These are phyloP conservation scores for Penicillium robsamsonii DNA, from an alignment of 495 filamentous ascomycete species.

Conservation along the genomic window DNA sequence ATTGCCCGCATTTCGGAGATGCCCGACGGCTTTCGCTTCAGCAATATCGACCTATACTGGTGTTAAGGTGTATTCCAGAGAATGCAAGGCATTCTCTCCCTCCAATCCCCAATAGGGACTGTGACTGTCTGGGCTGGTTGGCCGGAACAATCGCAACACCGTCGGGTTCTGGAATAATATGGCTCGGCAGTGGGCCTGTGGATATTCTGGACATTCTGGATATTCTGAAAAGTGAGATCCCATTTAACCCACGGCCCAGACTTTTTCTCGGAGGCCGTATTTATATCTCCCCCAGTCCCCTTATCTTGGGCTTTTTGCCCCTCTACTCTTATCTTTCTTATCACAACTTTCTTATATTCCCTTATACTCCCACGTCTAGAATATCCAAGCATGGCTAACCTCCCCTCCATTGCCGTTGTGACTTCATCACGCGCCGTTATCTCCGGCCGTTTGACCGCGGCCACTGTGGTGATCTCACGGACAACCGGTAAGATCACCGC, in stretches of 20 bases:
- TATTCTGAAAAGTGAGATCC: neutral
- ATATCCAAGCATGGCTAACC: constrained; percentile 29
- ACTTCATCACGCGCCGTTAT: constrained; percentile 78
- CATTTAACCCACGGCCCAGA: constrained; percentile 2
- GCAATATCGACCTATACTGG: neutral
- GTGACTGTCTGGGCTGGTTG: neutral
- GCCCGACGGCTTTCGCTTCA: neutral
- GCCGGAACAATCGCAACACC: neutral
- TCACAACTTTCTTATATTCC: constrained; percentile 6
- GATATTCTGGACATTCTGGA: neutral
- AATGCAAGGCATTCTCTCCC: neutral
- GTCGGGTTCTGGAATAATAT: neutral
- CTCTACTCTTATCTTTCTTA: constrained; percentile 18
- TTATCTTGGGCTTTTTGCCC: neutral
- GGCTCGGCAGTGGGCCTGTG: constrained; percentile 1
- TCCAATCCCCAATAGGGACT: neutral
- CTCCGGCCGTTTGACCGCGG: constrained; percentile 63
- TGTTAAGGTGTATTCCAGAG: neutral
- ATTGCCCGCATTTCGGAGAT: neutral
- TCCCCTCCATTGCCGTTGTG: constrained; percentile 63
- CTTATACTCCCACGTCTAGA: neutral
- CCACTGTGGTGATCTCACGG: constrained; percentile 77
- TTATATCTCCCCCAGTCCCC: constrained; percentile 24
- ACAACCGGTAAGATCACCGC: constrained; percentile 81
- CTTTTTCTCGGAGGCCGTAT: constrained; percentile 10